phyloP scores from a whole-genome alignment of 345 rosid species.

The Hirschfeldia incana region DNA sequence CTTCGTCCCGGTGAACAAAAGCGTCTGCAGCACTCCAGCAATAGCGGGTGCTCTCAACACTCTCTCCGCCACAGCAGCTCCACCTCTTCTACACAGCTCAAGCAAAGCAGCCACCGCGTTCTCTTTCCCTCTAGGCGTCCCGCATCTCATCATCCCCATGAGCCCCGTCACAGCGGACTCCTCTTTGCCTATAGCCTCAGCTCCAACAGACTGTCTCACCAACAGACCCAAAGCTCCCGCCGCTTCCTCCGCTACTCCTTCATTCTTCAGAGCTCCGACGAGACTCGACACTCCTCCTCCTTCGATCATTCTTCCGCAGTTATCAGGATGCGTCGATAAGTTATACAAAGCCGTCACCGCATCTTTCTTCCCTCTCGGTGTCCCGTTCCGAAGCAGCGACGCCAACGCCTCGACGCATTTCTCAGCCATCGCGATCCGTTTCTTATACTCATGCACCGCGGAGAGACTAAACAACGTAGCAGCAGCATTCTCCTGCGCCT shows the following conservation, averaged over 20 bases:
- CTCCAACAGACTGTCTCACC: constrained; percentile 62
- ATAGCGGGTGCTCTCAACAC: constrained; percentile 78
- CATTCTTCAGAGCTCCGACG: constrained; percentile 29
- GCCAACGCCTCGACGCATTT: constrained; percentile 80
- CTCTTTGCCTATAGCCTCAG: constrained; percentile 75
- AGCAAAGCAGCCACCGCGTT: constrained; percentile 94
- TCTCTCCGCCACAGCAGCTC: constrained; percentile 66
- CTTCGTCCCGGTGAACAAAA: constrained; percentile 87
- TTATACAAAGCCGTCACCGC: not conserved
- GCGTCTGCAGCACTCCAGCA: constrained; percentile 70
- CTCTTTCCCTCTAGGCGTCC: constrained; percentile 93
- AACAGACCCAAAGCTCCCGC: constrained; percentile 87
- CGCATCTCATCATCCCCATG: constrained; percentile 81
- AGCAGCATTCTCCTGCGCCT: constrained; percentile 91
- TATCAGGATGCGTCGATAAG: not conserved
- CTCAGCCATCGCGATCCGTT: constrained; percentile 64
- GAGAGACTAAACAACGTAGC: constrained; percentile 92
- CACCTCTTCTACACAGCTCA: constrained; percentile 83
- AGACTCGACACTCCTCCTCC: not conserved
- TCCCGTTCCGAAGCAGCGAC: constrained; percentile 64
- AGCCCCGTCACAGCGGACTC: constrained; percentile 67
- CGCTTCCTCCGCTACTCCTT: constrained; percentile 90
- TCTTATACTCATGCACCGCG: constrained; percentile 89
- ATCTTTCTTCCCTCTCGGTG: constrained; percentile 34
- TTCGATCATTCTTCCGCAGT: not conserved